These are phyloP conservation scores for Pleurozium schreberi DNA, from an alignment of 225 moss, liverwort and hornwort genomes.

Conservation along the genomic window DNA sequence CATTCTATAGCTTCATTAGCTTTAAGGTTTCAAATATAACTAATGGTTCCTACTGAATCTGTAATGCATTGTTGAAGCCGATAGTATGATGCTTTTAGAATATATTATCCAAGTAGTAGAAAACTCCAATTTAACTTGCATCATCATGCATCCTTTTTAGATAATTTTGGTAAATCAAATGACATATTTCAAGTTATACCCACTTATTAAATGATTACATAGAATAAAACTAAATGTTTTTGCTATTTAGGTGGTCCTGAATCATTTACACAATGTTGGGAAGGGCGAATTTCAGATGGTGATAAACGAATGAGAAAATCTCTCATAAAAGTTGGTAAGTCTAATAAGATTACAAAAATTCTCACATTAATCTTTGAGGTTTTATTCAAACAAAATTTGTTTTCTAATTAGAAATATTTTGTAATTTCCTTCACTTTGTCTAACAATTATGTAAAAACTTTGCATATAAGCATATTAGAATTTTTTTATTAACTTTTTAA, in stretches of 20 bases:
- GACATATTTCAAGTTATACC: no score
- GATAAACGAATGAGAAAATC: slow-evolving; percentile 1
- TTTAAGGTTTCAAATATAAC: background rate
- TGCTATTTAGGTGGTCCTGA: slow-evolving; percentile 35
- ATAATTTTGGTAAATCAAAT: background rate
- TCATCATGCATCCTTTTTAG: no score
- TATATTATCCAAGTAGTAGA: background rate
- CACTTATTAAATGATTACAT: background rate
- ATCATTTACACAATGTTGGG: slow-evolving; percentile 48
- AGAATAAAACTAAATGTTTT: background rate
- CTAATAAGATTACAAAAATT: background rate
- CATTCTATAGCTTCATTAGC: no score
- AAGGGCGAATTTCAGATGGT: slow-evolving; percentile 9
- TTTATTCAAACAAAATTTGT: no score
- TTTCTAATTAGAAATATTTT: no score
- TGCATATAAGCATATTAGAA: no score
- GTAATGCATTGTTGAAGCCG: background rate
- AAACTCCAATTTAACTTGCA: background rate
- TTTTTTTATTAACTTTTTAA: background rate
- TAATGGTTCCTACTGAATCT: background rate
- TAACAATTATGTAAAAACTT: no score
- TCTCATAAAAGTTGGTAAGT: slow-evolving; percentile 13
- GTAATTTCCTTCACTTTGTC: background rate
- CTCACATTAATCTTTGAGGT: background rate
- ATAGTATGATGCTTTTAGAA: background rate